phyloP scores from a whole-genome alignment of 257 asterid genomes.

The Capsicum pubescens region DNA sequence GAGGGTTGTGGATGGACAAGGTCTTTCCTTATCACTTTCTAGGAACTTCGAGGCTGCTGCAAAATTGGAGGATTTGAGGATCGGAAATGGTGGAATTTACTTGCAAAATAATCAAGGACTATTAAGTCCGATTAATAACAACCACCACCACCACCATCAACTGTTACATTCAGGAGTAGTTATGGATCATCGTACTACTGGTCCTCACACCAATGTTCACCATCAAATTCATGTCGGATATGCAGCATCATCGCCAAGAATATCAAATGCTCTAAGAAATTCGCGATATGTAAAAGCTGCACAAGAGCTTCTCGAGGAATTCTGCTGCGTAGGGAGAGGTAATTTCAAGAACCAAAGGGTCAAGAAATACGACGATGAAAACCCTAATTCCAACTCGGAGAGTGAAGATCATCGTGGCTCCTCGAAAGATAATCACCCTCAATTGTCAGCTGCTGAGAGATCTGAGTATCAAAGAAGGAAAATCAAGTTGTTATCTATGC shows the following conservation, averaged over 20 bases:
- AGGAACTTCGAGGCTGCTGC: slow-evolving; percentile 48
- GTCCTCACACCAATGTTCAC: background rate
- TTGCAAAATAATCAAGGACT: slow-evolving; percentile 44
- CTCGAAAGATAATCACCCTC: slow-evolving; percentile 44
- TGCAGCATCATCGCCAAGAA: slow-evolving; percentile 46
- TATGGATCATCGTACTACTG: slow-evolving; percentile 29
- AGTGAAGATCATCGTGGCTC: slow-evolving; percentile 32
- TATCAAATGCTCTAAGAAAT: slow-evolving; percentile 43
- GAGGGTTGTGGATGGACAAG: slow-evolving; percentile 54
- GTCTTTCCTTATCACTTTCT: slow-evolving; percentile 76
- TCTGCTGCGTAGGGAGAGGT: slow-evolving; percentile 77
- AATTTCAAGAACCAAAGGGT: slow-evolving; percentile 42
- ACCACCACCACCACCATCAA: background rate
- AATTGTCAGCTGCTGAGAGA: slow-evolving; percentile 62
- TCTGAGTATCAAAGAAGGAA: slow-evolving; percentile 73
- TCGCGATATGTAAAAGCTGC: slow-evolving; percentile 61
- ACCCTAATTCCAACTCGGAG: slow-evolving; percentile 62
- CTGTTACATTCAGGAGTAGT: slow-evolving; percentile 25
- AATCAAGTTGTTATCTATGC: slow-evolving; percentile 69
- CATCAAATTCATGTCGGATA: slow-evolving; percentile 53
- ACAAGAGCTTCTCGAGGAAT: slow-evolving; percentile 67
- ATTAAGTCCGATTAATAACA: slow-evolving; percentile 22
- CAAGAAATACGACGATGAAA: slow-evolving; percentile 44
- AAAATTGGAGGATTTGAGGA: slow-evolving; percentile 51
- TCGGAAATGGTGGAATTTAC: slow-evolving; percentile 44